phyloP scores from a whole-genome alignment of 208 protist species.

The Herpetomonas tarakana region DNA sequence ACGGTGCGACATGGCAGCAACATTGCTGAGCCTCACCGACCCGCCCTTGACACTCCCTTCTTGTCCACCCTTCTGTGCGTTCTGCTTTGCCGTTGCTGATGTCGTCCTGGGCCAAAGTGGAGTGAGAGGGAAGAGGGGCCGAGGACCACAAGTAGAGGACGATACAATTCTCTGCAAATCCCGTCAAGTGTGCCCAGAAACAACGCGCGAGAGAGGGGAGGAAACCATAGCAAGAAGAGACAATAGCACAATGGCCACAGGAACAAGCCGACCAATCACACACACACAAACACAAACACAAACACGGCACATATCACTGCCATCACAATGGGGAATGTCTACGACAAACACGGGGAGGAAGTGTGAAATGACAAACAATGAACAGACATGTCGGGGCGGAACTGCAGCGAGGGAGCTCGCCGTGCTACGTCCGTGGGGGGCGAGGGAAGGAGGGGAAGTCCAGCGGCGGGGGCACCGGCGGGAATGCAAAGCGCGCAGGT shows the following conservation, averaged over 20 bases:
- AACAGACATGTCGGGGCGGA: too few relatives aligned
- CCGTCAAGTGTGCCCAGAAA: too few relatives aligned
- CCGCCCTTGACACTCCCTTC: not conserved
- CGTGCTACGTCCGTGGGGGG: not conserved
- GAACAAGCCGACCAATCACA: too few relatives aligned
- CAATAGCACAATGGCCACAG: too few relatives aligned
- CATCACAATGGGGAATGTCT: not conserved
- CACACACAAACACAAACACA: not conserved
- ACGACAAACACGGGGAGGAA: too few relatives aligned
- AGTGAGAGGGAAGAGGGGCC: not conserved
- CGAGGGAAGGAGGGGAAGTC: slow-evolving; percentile 38
- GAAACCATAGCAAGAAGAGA: not conserved
- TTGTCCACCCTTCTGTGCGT: too few relatives aligned
- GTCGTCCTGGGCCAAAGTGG: not conserved
- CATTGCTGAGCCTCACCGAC: not conserved
- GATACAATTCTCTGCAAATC: too few relatives aligned
- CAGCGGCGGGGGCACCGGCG: slow-evolving; percentile 39
- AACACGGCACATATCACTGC: not conserved
- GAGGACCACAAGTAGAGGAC: not conserved
- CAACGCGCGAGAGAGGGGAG: not conserved
- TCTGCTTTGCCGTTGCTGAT: not conserved
- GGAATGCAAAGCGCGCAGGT: not conserved
- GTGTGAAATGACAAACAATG: too few relatives aligned
- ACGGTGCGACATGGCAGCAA: not conserved
- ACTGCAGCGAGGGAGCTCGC: too few relatives aligned